Percentiles rank a stretch among this genome's conserved stretches.
phyloP scores from a whole-genome alignment of 2,329 filamentous ascomycete genomes.

The Albophoma yamanashiensis region DNA sequence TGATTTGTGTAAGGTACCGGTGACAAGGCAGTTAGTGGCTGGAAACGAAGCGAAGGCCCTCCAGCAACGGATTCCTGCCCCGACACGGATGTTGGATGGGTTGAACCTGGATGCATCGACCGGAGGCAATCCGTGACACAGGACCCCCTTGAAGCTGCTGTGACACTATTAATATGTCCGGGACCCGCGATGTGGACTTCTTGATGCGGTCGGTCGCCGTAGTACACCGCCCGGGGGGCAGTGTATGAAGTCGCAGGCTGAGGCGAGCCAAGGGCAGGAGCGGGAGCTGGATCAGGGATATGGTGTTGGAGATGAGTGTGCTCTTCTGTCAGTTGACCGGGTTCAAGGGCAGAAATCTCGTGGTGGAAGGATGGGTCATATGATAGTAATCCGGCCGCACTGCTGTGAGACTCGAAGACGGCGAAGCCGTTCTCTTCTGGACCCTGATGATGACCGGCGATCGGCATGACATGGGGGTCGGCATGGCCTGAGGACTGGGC shows the following conservation, averaged over 20 bases:
- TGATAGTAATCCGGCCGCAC: background rate
- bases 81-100: background rate
- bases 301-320: background rate
- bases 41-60: background rate
- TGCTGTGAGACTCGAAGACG: background rate
- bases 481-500: conserved; percentile 1
- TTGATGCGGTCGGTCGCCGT: background rate
- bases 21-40: background rate
- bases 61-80: background rate
- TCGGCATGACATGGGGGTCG: conserved; percentile 2
- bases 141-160: background rate
- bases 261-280: background rate
- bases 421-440: background rate
- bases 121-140: conserved; percentile 1
- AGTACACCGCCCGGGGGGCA: background rate
- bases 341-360: background rate
- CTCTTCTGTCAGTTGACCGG: background rate
- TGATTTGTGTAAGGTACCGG: background rate
- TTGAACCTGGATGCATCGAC: background rate
- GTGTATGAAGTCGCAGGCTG: background rate
- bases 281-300: background rate
- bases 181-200: background rate
- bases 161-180: background rate
- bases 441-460: background rate
- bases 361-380: conserved; percentile 2